phyloP scores from a whole-genome alignment of 2,329 filamentous ascomycete genomes.

The Fusarium newnesense region DNA sequence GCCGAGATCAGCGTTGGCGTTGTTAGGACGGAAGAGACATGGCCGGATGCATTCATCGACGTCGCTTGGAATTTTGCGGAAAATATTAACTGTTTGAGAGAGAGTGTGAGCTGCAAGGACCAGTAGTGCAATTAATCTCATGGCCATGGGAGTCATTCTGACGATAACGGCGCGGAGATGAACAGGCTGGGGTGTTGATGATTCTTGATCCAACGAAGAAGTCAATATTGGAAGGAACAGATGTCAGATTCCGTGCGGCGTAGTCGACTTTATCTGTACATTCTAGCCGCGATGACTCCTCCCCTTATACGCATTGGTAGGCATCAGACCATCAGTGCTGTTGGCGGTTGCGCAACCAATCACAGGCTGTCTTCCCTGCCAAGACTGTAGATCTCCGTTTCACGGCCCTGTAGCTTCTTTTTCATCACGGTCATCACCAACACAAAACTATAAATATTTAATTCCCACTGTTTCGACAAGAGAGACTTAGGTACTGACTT shows the following conservation, averaged over 20 bases:
- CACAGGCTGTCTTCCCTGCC: not conserved
- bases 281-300: not conserved
- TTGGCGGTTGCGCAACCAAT: not conserved
- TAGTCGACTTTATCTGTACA: not conserved
- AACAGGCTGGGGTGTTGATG: not conserved
- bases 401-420: not conserved
- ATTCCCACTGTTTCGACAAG: too few species aligned
- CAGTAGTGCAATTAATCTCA: not conserved
- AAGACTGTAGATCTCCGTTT: not conserved
- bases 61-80: not conserved
- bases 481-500: too few species aligned
- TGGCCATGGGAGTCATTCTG: not conserved
- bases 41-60: not conserved
- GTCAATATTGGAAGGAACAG: not conserved
- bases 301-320: not conserved
- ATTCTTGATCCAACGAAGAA: accelerated
- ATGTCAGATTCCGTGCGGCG: not conserved
- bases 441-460: not conserved
- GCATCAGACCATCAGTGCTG: not conserved
- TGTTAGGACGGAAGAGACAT: constrained; percentile 5
- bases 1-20: not conserved
- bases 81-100: not conserved
- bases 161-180: not conserved
- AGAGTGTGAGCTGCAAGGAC: not conserved
- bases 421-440: not conserved